These are phyloP conservation scores for Stereum hirsutum DNA, from an alignment of 1,284 basidiomycete species.

Conservation along the genomic window DNA sequence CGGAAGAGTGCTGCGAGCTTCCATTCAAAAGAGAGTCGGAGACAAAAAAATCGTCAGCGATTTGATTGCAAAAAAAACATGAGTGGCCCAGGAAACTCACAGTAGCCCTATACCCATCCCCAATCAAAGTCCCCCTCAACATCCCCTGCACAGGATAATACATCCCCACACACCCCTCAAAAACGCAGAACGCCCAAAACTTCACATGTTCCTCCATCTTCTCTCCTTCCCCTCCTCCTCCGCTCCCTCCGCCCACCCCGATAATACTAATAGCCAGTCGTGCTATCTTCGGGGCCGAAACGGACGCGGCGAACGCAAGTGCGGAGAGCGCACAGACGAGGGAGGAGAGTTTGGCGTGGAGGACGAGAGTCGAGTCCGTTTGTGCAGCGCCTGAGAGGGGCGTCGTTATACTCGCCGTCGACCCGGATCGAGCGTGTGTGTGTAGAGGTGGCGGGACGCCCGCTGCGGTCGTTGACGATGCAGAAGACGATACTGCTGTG, in stretches of 20 bases:
- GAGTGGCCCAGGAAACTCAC: no score
- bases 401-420: constrained; percentile 1
- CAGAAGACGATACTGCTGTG: constrained; percentile 2
- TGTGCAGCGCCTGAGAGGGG: no score
- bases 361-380: constrained; percentile 38
- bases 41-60: constrained; percentile 5
- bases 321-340: constrained; percentile 51
- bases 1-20: constrained; percentile 66
- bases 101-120: constrained; percentile 66
- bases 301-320: constrained; percentile 44
- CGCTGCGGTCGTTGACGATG: not conserved
- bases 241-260: no score
- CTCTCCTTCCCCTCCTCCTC: constrained; percentile 12
- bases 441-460: no score
- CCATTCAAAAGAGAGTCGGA: not conserved
- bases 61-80: not conserved
- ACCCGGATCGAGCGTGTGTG: no score
- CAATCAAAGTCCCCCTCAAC: constrained; percentile 57
- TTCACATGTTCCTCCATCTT: constrained; percentile 33
- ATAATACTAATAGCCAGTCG: no score
- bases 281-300: no score
- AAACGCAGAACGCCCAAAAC: constrained; percentile 68
- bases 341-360: constrained; percentile 62
- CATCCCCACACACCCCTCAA: constrained; percentile 70
- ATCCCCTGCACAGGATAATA: constrained; percentile 76